Percentiles rank a stretch among this genome's conserved stretches.
Evolutionary conservation across 148 eudicot genomes (phyloP).

Genomic region (Chenopodium suecicum): DNA sequence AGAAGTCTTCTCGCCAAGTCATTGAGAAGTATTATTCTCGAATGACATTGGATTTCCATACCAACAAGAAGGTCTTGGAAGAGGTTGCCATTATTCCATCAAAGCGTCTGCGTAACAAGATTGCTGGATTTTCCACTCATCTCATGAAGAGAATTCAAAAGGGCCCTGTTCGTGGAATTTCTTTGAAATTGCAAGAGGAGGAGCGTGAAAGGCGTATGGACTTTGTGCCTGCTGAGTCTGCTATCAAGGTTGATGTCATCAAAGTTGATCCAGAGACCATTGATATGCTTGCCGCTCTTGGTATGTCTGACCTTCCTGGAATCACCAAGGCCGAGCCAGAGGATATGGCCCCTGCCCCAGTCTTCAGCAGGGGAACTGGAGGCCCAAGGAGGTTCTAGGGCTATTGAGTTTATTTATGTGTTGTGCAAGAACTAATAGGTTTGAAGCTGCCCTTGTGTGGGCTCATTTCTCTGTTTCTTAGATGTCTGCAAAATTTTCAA

Average conservation of each 20-base stretch:
- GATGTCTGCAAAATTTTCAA: neutral
- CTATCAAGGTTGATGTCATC: slow-evolving; percentile 32
- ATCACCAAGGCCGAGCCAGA: slow-evolving; percentile 34
- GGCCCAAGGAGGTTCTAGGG: slow-evolving; percentile 32
- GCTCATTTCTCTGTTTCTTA: neutral
- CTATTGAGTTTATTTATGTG: neutral
- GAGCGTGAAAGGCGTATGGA: slow-evolving; percentile 54
- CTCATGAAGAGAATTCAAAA: slow-evolving; percentile 52
- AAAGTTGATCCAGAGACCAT: slow-evolving; percentile 40
- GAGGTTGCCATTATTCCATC: slow-evolving; percentile 52
- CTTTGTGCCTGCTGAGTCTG: slow-evolving; percentile 47
- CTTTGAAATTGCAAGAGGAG: slow-evolving; percentile 46
- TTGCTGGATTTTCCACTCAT: slow-evolving; percentile 52
- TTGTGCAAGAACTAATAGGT: slow-evolving; percentile 1
- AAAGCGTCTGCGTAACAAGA: slow-evolving; percentile 51
- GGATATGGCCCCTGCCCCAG: slow-evolving; percentile 3
- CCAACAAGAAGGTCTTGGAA: slow-evolving; percentile 50
- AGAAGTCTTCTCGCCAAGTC: slow-evolving; percentile 45
- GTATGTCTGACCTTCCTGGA: slow-evolving; percentile 44
- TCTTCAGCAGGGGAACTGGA: slow-evolving; percentile 28
- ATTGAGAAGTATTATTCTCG: slow-evolving; percentile 43
- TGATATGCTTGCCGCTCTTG: slow-evolving; percentile 47
- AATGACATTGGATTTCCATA: slow-evolving; percentile 52
- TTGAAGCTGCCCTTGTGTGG: neutral
- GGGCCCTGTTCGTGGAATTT: slow-evolving; percentile 51